A percentile compares a stretch with the other conserved stretches of the same genome.
phyloP scores from a whole-genome alignment of 768 basidiomycete genomes.

The Suillus americanus region DNA sequence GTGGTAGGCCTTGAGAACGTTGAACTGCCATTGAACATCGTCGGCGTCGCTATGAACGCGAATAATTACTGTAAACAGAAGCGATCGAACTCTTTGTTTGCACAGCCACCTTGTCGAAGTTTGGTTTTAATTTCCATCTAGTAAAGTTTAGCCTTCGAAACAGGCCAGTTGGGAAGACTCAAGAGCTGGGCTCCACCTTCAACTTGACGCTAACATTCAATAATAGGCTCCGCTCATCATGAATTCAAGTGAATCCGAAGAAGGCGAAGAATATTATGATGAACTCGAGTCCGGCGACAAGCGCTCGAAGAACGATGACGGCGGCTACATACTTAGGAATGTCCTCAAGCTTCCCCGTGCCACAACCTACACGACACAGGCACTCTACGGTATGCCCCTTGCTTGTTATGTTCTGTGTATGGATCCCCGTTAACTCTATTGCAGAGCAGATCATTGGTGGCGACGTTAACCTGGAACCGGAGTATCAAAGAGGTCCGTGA shows the following conservation, averaged over 20 bases:
- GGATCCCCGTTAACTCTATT: neutral
- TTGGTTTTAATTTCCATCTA: neutral
- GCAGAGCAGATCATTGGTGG: constrained; percentile 63
- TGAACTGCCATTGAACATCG: constrained; percentile 3
- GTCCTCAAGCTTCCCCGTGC: constrained; percentile 56
- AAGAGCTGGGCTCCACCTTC: neutral
- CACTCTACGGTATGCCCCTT: constrained; percentile 49
- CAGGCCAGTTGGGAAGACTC: neutral
- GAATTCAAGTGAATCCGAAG: constrained; percentile 24
- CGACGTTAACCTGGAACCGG: constrained; percentile 72
- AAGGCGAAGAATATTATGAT: constrained; percentile 17
- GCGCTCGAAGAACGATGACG: constrained; percentile 4
- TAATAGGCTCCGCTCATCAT: neutral
- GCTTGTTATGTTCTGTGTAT: neutral
- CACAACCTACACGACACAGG: constrained; percentile 63
- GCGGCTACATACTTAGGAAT: constrained; percentile 36
- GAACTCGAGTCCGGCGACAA: constrained; percentile 8
- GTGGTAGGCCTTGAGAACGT: neutral
- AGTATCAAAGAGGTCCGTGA: constrained; percentile 69
- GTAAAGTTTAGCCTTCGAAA: neutral
- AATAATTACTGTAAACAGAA: neutral
- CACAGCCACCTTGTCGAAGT: neutral
- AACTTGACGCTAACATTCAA: neutral
- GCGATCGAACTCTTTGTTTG: neutral
- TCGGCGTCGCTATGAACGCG: neutral